Percentiles rank a stretch among this genome's conserved stretches.
Evolutionary conservation across 768 basidiomycete genomes (phyloP).

Genomic region (Mycena venus): DNA sequence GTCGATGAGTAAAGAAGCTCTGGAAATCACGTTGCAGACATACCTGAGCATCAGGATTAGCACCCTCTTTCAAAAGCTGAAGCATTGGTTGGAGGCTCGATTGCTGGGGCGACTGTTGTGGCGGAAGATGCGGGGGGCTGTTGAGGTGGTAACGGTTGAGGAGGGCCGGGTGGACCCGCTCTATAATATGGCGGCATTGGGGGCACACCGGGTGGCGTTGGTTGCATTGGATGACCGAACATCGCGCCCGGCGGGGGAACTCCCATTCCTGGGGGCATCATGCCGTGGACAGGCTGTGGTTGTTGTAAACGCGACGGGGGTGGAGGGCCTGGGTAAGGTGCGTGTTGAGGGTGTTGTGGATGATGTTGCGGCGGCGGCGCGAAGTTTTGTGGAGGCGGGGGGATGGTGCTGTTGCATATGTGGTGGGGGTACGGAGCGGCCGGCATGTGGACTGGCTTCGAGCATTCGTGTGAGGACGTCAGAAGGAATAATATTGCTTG

Average conservation of each 20-base stretch:
- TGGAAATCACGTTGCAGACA: constrained; percentile 35
- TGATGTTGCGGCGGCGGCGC: constrained; percentile 49
- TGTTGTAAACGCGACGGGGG: constrained; percentile 46
- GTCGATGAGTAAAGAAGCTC: constrained; percentile 41
- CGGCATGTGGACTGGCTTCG: constrained; percentile 49
- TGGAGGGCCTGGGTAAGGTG: constrained; percentile 45
- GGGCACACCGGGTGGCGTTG: constrained; percentile 43
- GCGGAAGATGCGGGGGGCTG: constrained; percentile 42
- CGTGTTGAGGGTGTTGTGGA: constrained; percentile 39
- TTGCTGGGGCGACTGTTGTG: constrained; percentile 39
- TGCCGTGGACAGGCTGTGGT: constrained; percentile 46
- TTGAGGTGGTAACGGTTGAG: constrained; percentile 45
- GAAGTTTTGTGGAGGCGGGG: constrained; percentile 59
- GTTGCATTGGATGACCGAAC: constrained; percentile 37
- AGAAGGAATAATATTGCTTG: constrained; percentile 95
- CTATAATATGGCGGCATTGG: constrained; percentile 52
- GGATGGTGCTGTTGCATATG: constrained; percentile 67
- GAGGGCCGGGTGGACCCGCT: constrained; percentile 15
- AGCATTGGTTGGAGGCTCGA: constrained; percentile 45
- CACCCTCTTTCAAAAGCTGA: constrained; percentile 41
- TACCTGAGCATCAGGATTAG: constrained; percentile 18
- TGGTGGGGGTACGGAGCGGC: constrained; percentile 39
- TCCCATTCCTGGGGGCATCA: constrained; percentile 38
- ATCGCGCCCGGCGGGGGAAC: constrained; percentile 41
- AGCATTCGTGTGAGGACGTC: constrained; percentile 83